Evolutionary conservation across 1,284 basidiomycete genomes (phyloP).

Genomic region (Cryptococcus sp.): DNA sequence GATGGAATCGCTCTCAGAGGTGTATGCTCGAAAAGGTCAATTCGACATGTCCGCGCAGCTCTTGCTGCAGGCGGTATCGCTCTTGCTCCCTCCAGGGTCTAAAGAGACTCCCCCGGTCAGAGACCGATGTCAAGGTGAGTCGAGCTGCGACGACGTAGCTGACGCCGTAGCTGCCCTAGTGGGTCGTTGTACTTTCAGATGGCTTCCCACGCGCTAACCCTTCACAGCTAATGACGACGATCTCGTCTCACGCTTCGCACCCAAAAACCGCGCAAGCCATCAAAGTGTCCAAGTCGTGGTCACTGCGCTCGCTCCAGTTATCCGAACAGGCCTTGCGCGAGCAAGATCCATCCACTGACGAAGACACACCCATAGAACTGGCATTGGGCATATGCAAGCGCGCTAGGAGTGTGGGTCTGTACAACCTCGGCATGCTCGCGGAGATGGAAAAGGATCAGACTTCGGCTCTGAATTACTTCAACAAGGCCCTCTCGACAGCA

Average conservation of each 20-base stretch:
- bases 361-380: constrained; percentile 18
- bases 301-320: constrained; percentile 43
- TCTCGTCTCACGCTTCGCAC: constrained; percentile 47
- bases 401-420: constrained; percentile 43
- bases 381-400: constrained; percentile 35
- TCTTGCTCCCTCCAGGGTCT: constrained; percentile 41
- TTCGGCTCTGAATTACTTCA: constrained; percentile 37
- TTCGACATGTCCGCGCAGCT: constrained; percentile 47
- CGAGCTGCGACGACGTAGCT: not conserved
- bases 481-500: constrained; percentile 30
- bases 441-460: constrained; percentile 47
- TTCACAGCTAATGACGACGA: constrained; percentile 48
- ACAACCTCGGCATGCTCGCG: constrained; percentile 51
- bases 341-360: constrained; percentile 13
- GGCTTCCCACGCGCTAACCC: not conserved
- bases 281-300: constrained; percentile 47
- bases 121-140: constrained; percentile 50
- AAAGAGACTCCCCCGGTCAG: constrained; percentile 23
- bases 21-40: constrained; percentile 46
- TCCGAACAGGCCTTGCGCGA: constrained; percentile 38
- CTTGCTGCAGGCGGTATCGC: constrained; percentile 48
- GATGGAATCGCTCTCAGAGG: constrained; percentile 52
- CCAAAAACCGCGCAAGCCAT: constrained; percentile 39
- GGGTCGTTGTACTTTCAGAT: constrained; percentile 10
- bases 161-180: constrained; percentile 32